phyloP scores from a whole-genome alignment of 352 stramenopile species.

The Phytophthora sp. region DNA sequence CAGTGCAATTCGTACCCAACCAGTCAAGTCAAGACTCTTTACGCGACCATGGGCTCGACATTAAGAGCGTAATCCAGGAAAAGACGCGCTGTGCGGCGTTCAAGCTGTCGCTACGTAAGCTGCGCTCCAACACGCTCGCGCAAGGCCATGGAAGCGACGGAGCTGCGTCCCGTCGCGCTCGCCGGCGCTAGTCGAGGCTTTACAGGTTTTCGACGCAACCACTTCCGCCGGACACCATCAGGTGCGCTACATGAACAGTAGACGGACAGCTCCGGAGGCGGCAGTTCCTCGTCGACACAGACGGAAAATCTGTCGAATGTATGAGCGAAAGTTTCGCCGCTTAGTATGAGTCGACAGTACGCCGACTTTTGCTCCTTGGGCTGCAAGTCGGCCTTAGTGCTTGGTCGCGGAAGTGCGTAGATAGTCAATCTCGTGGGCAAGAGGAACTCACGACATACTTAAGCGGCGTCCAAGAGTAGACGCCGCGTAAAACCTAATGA shows the following conservation, averaged over 20 bases:
- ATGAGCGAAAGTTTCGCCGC: slow-evolving; percentile 40
- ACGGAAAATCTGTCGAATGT: slow-evolving; percentile 47
- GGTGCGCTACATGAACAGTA: slow-evolving; percentile 22
- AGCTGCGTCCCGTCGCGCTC: slow-evolving; percentile 42
- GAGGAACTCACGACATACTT: background rate
- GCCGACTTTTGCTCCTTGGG: slow-evolving; percentile 47
- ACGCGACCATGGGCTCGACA: slow-evolving; percentile 28
- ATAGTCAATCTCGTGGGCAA: background rate
- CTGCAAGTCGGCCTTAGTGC: slow-evolving; percentile 50
- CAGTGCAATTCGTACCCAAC: slow-evolving; percentile 25
- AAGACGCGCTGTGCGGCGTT: slow-evolving; percentile 39
- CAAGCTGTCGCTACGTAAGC: slow-evolving; percentile 36
- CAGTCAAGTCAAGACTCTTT: slow-evolving; percentile 1
- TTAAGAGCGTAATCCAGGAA: slow-evolving; percentile 33
- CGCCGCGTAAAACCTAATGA: background rate
- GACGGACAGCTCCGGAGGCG: slow-evolving; percentile 27
- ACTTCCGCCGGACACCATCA: slow-evolving; percentile 37
- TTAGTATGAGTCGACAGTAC: slow-evolving; percentile 38
- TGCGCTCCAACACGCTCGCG: slow-evolving; percentile 27
- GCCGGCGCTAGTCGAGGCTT: slow-evolving; percentile 46
- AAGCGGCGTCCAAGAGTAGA: background rate
- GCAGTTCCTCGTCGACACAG: slow-evolving; percentile 11
- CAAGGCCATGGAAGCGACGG: slow-evolving; percentile 30
- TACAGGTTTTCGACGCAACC: slow-evolving; percentile 43
- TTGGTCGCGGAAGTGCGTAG: slow-evolving; percentile 30